Evolutionary conservation across 2,329 filamentous ascomycete species (phyloP).

Genomic region (Talaromyces sp.): DNA sequence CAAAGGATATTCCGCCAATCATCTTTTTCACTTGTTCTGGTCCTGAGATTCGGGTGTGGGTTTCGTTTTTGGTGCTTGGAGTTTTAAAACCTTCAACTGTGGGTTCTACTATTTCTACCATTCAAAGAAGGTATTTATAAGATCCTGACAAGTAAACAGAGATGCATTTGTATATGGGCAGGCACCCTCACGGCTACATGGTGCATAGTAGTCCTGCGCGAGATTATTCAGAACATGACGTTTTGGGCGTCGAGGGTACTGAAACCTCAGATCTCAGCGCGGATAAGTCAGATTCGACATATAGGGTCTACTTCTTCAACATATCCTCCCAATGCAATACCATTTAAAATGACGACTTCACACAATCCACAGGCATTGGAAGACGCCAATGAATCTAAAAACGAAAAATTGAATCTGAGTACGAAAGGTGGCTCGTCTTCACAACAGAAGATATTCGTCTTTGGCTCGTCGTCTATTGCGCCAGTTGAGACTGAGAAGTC

Average conservation of each 20-base stretch:
- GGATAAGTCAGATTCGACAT: constrained; percentile 1
- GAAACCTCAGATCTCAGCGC: constrained; percentile 6
- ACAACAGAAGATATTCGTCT: background rate
- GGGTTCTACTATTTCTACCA: background rate
- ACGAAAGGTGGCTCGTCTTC: background rate
- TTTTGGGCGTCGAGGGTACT: constrained; percentile 16
- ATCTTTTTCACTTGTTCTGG: constrained; percentile 11
- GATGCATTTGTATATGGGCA: constrained; percentile 2
- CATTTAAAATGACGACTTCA: background rate
- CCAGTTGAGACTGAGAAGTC: background rate
- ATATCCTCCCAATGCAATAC: background rate
- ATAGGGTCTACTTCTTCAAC: background rate
- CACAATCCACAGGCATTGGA: background rate
- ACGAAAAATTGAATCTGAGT: background rate
- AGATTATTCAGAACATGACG: constrained; percentile 13
- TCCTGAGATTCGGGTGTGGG: constrained; percentile 6
- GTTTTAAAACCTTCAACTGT: background rate
- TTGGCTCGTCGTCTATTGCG: background rate
- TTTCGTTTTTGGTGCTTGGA: background rate
- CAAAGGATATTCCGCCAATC: background rate
- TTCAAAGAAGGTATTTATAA: background rate
- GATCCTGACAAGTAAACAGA: background rate
- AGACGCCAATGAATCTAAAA: background rate
- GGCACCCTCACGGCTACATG: constrained; percentile 13
- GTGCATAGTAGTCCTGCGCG: constrained; percentile 4